Base-by-base conservation (phyloP, 306 rosid species). In the Alnus glutinosa region DNA sequence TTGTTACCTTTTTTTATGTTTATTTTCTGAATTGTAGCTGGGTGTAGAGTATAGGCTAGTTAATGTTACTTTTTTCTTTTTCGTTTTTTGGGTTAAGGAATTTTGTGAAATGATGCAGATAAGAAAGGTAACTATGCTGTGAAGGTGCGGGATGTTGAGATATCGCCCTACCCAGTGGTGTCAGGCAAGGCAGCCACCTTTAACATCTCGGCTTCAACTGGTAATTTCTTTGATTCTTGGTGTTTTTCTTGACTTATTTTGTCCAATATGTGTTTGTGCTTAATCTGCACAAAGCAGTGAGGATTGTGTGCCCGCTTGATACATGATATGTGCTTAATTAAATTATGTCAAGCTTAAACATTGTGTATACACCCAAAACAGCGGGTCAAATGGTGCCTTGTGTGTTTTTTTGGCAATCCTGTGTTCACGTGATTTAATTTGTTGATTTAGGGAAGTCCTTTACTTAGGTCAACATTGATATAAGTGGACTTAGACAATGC, bases 171-270 rank as follows among this genome's bases (percentile, higher is more conserved):
- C 69, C 97, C 95, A 23, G 97, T 92, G 58, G 84, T 72, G 55
- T 82, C 91, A 66, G 97, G 97, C 55, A 5, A 86, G 23, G 90
- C 92, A 8, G 97, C 93, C 14, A 88, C 85, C 80, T 94, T 94
- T 75, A 89, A 83, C 75, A 89, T 94, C 79, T 87, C 88, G 34
- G 98, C 97, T 82, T 58, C 90, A 67, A 79, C 98, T 50, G 91
- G 97, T 94, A 80, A 80, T 64, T 28, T 78, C 72, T 79, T 62
- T 68, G 50, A 54, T 39, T 28, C 10, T 66, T 28, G 19, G 19
- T 55, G 63, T 62, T 47, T 54, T 78, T 50, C 14, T 49, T 49
- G n/a, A 47, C 55, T n/a, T 11, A 13, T 49, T 8, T 8, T 58
- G 13, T 36, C 36, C 23, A 36, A 1, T n/a, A 42, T 54, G 30